Evolutionary conservation across 768 basidiomycete species (phyloP).

Genomic region (Clathrus columnatus): DNA sequence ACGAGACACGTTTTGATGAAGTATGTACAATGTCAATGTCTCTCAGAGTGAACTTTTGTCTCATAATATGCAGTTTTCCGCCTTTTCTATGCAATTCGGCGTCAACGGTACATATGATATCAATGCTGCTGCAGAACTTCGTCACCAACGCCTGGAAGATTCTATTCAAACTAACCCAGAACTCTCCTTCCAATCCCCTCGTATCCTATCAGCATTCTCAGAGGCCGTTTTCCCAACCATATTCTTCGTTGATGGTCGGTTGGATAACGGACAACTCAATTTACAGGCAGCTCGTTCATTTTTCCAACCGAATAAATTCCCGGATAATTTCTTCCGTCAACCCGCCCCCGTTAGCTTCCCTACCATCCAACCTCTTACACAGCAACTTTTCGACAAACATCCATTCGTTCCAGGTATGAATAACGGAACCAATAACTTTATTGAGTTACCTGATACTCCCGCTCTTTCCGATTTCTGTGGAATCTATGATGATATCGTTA

Average conservation of each 20-base stretch:
- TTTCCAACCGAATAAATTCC: background rate
- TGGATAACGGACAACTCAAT: background rate
- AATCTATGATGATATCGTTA: background rate
- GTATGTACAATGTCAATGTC: background rate
- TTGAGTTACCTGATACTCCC: background rate
- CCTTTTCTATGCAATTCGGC: background rate
- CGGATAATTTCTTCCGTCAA: constrained; percentile 1
- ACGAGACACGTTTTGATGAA: constrained; percentile 5
- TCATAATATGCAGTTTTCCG: background rate
- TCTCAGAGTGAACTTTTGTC: background rate
- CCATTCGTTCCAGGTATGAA: constrained; percentile 4
- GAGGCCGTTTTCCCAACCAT: constrained; percentile 8
- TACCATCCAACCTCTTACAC: background rate
- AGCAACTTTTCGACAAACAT: background rate
- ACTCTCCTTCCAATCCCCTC: constrained; percentile 5
- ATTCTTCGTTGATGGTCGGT: constrained; percentile 8
- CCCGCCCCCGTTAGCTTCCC: background rate
- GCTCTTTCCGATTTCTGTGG: background rate
- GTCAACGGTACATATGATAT: background rate
- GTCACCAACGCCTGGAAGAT: constrained; percentile 6
- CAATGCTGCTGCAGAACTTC: constrained; percentile 3
- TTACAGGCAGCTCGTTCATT: constrained; percentile 2
- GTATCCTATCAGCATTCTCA: constrained; percentile 4
- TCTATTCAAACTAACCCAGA: constrained; percentile 8
- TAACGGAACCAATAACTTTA: constrained; percentile 1